Evolutionary conservation across 2,329 filamentous ascomycete species (phyloP).

Genomic region (Hymenoscyphus repandus): DNA sequence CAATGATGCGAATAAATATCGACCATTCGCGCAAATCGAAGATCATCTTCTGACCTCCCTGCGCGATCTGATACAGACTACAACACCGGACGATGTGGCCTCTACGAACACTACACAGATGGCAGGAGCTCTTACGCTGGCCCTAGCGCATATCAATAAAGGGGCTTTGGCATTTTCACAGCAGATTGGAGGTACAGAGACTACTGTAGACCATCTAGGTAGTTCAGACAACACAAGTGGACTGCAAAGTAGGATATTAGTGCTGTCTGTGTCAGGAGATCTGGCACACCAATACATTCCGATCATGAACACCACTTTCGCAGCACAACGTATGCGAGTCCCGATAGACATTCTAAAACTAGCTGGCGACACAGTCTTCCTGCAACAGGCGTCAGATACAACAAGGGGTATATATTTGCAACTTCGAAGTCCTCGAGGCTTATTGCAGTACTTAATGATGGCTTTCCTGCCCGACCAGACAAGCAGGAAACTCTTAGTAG

Average conservation of each 20-base stretch:
- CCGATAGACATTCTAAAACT: constrained; percentile 90
- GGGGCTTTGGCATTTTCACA: constrained; percentile 34
- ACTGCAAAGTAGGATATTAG: constrained; percentile 77
- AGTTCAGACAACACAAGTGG: constrained; percentile 34
- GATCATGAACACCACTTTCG: constrained; percentile 98
- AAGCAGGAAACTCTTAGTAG: constrained; percentile 60
- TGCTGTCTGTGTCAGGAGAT: constrained; percentile 82
- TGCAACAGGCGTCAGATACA: constrained; percentile 83
- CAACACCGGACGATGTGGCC: constrained; percentile 59
- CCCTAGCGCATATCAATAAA: constrained; percentile 87
- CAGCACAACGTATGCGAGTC: constrained; percentile 80
- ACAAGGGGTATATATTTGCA: constrained; percentile 67
- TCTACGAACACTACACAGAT: constrained; percentile 75
- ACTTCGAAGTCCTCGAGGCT: constrained; percentile 56
- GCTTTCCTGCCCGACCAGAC: constrained; percentile 74
- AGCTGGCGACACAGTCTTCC: constrained; percentile 78
- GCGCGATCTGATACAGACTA: constrained; percentile 64
- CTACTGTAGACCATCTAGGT: constrained; percentile 14
- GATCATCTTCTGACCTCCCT: constrained; percentile 71
- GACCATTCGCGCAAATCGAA: constrained; percentile 85
- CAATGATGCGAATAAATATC: constrained; percentile 75
- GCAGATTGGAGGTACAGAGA: constrained; percentile 30
- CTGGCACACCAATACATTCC: constrained; percentile 89
- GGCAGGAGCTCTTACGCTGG: constrained; percentile 84
- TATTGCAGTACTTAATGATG: constrained; percentile 93